Evolutionary conservation across 2,329 filamentous ascomycete species (phyloP).

Genomic region (Talaromyces rugulosus): DNA sequence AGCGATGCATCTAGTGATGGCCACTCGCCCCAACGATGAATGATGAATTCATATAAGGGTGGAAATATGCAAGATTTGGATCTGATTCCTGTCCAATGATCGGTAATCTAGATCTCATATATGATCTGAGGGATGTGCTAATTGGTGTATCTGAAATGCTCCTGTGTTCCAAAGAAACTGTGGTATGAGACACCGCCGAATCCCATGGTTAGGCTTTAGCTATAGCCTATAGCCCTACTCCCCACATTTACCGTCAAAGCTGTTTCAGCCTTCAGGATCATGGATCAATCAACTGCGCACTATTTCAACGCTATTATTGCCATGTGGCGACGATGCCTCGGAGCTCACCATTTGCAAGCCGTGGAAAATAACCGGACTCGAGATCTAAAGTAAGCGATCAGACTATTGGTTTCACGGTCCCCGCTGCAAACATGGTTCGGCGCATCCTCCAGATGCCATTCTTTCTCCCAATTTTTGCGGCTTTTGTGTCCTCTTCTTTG

Average conservation of each 20-base stretch:
- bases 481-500: neutral
- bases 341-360: neutral
- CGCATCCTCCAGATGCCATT: neutral
- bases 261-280: neutral
- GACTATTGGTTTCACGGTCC: neutral
- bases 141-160: too few relatives aligned
- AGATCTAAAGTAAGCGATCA: neutral
- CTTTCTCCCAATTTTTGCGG: neutral
- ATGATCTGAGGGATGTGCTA: neutral
- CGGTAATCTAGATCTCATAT: neutral
- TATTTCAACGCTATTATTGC: neutral
- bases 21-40: too few relatives aligned
- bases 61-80: neutral
- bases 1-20: too few relatives aligned
- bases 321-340: neutral
- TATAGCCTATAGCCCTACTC: neutral
- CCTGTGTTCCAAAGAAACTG: neutral
- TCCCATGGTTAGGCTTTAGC: neutral
- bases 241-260: neutral
- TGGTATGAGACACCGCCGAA: neutral
- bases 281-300: too few relatives aligned
- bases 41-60: too few relatives aligned
- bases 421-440: neutral
- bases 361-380: neutral
- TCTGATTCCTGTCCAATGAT: neutral